These are phyloP conservation scores for Withania somnifera DNA, from an alignment of 305 asterid genomes.

Conservation along the genomic window DNA sequence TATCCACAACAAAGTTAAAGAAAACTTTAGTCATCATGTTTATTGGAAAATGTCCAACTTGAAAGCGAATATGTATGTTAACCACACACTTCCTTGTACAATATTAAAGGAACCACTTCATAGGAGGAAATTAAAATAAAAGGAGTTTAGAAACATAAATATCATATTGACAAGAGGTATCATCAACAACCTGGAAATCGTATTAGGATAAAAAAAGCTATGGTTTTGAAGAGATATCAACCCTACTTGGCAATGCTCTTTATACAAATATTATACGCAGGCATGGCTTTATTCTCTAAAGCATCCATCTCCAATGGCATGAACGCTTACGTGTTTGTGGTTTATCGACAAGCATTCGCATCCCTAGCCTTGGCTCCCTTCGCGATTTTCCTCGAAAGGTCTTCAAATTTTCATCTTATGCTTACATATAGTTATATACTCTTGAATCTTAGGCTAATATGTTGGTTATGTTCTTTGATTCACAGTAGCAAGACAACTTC, in stretches of 20 bases:
- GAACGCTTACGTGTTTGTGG: constrained; percentile 33
- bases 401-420: neutral
- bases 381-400: constrained; percentile 49
- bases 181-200: neutral
- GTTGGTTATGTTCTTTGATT: neutral
- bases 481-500: constrained; percentile 27
- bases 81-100: neutral
- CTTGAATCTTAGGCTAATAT: neutral
- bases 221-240: neutral
- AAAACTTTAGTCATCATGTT: neutral
- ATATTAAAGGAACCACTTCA: neutral
- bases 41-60: neutral
- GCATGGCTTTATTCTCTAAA: constrained; percentile 25
- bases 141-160: neutral
- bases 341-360: constrained; percentile 56
- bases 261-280: constrained; percentile 34
- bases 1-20: neutral
- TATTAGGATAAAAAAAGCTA: neutral
- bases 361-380: constrained; percentile 46
- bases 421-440: neutral
- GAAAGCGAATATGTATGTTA: neutral
- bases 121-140: neutral
- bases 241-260: constrained; percentile 26
- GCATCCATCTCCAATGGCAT: constrained; percentile 22
- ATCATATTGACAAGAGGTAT: neutral